Evolutionary conservation across 106 monocot species (phyloP).

Genomic region (Acorus calamus): DNA sequence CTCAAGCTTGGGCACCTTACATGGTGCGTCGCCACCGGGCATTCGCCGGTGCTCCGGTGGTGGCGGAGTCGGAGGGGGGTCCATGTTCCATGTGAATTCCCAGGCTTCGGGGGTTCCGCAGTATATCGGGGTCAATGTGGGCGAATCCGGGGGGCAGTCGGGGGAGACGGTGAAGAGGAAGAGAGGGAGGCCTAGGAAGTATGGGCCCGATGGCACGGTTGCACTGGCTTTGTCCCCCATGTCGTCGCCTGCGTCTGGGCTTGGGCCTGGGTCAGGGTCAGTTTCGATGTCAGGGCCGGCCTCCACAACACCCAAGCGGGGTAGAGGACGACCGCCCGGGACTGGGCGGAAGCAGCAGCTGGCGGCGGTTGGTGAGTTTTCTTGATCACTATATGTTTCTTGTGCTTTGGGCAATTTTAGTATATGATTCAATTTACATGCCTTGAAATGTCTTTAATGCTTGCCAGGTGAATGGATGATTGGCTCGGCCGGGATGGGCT

Average conservation of each 20-base stretch:
- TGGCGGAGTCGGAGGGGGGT: too few species aligned
- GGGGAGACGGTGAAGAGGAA: slow-evolving; percentile 14
- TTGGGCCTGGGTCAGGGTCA: slow-evolving; percentile 11
- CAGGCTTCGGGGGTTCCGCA: too few species aligned
- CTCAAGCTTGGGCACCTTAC: too few species aligned
- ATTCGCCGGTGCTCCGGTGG: too few species aligned
- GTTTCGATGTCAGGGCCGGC: slow-evolving; percentile 15
- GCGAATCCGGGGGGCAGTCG: neutral
- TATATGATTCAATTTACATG: neutral
- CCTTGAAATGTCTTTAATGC: slow-evolving; percentile 1
- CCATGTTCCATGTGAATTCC: too few species aligned
- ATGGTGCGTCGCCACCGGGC: too few species aligned
- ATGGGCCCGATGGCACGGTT: slow-evolving; percentile 28
- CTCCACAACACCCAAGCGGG: slow-evolving; percentile 15
- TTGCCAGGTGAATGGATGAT: slow-evolving; percentile 59
- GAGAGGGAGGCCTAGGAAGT: slow-evolving; percentile 43
- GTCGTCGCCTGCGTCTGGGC: neutral
- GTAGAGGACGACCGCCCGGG: slow-evolving; percentile 25
- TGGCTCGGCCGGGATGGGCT: slow-evolving; percentile 69
- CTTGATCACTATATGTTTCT: neutral
- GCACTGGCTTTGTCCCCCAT: slow-evolving; percentile 13
- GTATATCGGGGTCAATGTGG: neutral
- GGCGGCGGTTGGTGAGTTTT: slow-evolving; percentile 7
- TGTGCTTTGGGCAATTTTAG: neutral
- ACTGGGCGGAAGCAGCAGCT: slow-evolving; percentile 16